These are phyloP conservation scores for Saccharomyces hybrid DNA, from an alignment of 1,139 yeast genomes.

Conservation along the genomic window DNA sequence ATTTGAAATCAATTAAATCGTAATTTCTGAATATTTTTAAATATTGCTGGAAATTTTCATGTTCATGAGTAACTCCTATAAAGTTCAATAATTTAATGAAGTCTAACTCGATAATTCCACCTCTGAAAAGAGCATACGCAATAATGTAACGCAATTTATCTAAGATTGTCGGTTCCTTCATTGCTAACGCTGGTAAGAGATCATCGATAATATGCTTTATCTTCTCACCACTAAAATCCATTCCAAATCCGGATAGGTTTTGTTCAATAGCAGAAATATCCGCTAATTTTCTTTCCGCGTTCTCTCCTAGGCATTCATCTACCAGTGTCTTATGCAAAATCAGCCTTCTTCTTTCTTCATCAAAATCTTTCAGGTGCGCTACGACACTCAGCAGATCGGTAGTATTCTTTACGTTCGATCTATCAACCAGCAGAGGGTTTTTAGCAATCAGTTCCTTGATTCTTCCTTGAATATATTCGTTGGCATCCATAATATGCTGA, in stretches of 20 bases:
- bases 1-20: slow-evolving; percentile 55
- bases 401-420: slow-evolving; percentile 51
- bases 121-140: slow-evolving; percentile 71
- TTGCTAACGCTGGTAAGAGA: slow-evolving; percentile 50
- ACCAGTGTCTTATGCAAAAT: slow-evolving; percentile 53
- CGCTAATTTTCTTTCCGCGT: slow-evolving; percentile 47
- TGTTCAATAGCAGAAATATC: slow-evolving; percentile 69
- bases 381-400: slow-evolving; percentile 58
- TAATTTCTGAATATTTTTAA: slow-evolving; percentile 56
- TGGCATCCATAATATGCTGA: slow-evolving; percentile 68
- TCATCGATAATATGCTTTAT: slow-evolving; percentile 60
- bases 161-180: slow-evolving; percentile 43
- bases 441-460: slow-evolving; percentile 62
- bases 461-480: slow-evolving; percentile 52
- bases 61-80: slow-evolving; percentile 49
- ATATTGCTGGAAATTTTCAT: slow-evolving; percentile 43
- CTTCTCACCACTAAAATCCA: slow-evolving; percentile 60
- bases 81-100: slow-evolving; percentile 62
- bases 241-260: slow-evolving; percentile 65
- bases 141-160: slow-evolving; percentile 76
- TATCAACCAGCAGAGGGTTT: slow-evolving; percentile 62
- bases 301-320: slow-evolving; percentile 48
- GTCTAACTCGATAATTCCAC: slow-evolving; percentile 75
- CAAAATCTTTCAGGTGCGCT: slow-evolving; percentile 61
- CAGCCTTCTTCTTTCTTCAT: slow-evolving; percentile 54